phyloP scores from a whole-genome alignment of 192 early-diverging fungal genomes.

The Umbelopsis sp. region DNA sequence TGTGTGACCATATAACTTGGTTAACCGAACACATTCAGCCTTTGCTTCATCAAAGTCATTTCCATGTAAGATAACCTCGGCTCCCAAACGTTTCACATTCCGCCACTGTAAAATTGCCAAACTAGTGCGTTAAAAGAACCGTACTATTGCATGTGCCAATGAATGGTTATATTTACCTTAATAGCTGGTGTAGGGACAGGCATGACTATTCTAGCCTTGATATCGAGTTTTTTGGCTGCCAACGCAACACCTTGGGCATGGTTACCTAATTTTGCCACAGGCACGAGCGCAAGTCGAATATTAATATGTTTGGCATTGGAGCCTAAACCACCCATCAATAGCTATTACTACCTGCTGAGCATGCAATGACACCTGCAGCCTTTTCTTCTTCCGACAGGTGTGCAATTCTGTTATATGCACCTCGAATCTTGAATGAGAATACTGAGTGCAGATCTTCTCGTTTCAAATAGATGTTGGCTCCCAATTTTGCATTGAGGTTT shows the following conservation, averaged over 20 bases:
- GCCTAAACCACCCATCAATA: not conserved
- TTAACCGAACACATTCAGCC: conserved; percentile 76
- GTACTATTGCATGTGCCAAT: not conserved
- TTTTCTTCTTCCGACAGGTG: conserved; percentile 81
- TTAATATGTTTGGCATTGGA: too few relatives aligned
- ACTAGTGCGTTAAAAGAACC: not conserved
- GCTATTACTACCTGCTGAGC: conserved; percentile 77
- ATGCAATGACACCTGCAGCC: conserved; percentile 88
- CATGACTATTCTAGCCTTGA: conserved; percentile 98
- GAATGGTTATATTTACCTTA: conserved; percentile 36
- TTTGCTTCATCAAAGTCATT: conserved; percentile 97
- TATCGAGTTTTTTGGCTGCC: conserved; percentile 88
- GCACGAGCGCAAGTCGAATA: too few relatives aligned
- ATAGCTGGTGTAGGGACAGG: conserved; percentile 62
- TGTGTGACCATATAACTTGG: conserved; percentile 68
- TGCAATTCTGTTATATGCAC: conserved; percentile 93
- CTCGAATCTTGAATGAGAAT: conserved; percentile 98
- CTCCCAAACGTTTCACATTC: conserved; percentile 91
- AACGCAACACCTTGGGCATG: conserved; percentile 98
- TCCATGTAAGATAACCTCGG: conserved; percentile 86
- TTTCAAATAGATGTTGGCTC: conserved; percentile 82
- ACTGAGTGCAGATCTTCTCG: conserved; percentile 97
- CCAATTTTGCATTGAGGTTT: conserved; percentile 76
- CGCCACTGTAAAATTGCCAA: conserved; percentile 71
- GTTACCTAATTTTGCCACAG: conserved; percentile 59